Conservation (phyloP, 306 rosid genomes). For the Acacia acuminata region DNA sequence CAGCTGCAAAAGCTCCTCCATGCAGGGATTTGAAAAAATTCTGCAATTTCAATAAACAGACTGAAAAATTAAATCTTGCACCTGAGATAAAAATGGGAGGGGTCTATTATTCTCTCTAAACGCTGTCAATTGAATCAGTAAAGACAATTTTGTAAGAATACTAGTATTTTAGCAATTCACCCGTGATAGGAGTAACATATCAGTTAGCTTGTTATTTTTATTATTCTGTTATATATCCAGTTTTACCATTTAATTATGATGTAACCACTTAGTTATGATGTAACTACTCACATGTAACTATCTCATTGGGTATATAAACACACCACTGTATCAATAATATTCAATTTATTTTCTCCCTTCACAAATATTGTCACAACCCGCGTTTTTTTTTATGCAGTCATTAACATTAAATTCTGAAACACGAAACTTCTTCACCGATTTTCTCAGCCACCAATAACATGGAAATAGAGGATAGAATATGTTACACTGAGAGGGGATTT, state of each 20-base stretch:
- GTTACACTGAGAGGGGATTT: constrained; percentile 30
- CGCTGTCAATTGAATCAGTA: background rate
- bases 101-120: background rate
- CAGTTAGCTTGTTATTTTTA: too few species aligned
- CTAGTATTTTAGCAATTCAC: background rate
- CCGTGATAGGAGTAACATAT: too few species aligned
- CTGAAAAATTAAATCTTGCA: background rate
- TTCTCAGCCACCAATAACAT: background rate
- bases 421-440: background rate
- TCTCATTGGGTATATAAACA: too few species aligned
- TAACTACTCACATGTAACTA: too few species aligned
- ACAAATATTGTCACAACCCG: too few species aligned
- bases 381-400: too few species aligned
- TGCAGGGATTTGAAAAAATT: constrained; percentile 34
- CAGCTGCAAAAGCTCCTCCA: constrained; percentile 40
- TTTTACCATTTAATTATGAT: too few species aligned
- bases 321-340: too few species aligned
- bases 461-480: background rate
- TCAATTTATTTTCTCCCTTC: too few species aligned
- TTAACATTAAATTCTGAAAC: constrained; percentile 2
- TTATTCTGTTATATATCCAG: too few species aligned
- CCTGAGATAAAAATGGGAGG: background rate
- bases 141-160: background rate
- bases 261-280: too few species aligned
- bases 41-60: constrained; percentile 27